Base-by-base conservation (phyloP, 805 yeast species). In the Torulaspora indica region DNA sequence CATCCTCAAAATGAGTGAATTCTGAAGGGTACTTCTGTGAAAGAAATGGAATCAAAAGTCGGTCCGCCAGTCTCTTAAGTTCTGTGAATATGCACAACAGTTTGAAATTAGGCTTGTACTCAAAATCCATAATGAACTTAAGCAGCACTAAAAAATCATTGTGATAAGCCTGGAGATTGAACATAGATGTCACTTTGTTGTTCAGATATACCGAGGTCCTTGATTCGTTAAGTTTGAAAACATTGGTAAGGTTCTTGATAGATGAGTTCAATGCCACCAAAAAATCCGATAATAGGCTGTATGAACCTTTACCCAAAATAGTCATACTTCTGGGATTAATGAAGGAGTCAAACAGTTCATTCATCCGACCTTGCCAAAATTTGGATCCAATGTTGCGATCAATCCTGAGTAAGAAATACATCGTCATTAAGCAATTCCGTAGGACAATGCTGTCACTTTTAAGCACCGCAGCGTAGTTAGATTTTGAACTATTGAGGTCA, bases 51-150 rank as follows among this genome's bases (percentile, higher is more conserved):
- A 61, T 54, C 17, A 61, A 43, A 8, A 60, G 37, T 15, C 51
- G 52, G 34, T 55, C 51, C 2, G 64, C 61, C 40, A 63, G 38
- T 38, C 60, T 61, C 22, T 58, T 58, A 35, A 63, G 42, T 42
- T 63, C 64, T 7, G 57, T 54, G 35, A 56, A 63, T 9, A 63
- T 58, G 38, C 61, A 57, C 13, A 63, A 47, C 22, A 63, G 39
- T 38, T 63, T 63, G 35, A 63, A 63, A 43, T 63, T 63, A 9
- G 66, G 67, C 12, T 62, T 60, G n/a, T 45, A 42, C 40, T 63
- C 67, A 40, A 61, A 63, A 47, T 63, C 66, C 23, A 57, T 40
- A 3, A 63, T 48, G 35, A 61, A 63, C 44, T 63, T 61, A 3
- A 63, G 48, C 13, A 63, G 46, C 14, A 56, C 48, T 10, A 63